Evolutionary conservation across 2,329 filamentous ascomycete genomes (phyloP).

Genomic region (Pseudogymnoascus destructans): DNA sequence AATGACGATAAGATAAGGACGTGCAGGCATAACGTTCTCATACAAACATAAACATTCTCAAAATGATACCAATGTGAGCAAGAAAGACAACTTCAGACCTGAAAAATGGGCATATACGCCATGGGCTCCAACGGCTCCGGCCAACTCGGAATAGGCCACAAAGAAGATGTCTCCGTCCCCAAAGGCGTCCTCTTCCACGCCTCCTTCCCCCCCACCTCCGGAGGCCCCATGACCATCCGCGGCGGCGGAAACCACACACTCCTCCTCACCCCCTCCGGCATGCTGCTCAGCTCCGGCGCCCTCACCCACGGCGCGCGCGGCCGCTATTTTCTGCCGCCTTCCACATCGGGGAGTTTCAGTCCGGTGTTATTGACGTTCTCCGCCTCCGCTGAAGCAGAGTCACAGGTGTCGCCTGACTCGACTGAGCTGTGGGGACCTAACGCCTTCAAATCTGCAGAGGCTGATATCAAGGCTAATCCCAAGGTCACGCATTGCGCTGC

Average conservation of each 20-base stretch:
- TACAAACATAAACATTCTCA: background rate
- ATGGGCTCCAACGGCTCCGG: constrained; percentile 68
- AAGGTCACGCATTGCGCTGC: constrained; percentile 43
- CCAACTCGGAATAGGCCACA: constrained; percentile 59
- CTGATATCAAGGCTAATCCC: constrained; percentile 13
- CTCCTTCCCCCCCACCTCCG: constrained; percentile 27
- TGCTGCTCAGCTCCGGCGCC: constrained; percentile 54
- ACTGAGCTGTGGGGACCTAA: too few relatives aligned
- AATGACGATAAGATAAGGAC: constrained; percentile 4
- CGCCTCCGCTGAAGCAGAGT: too few relatives aligned
- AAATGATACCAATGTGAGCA: background rate
- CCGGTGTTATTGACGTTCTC: constrained; percentile 14
- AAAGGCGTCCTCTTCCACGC: constrained; percentile 46
- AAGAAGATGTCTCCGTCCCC: constrained; percentile 56
- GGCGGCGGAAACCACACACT: constrained; percentile 84
- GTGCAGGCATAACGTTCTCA: background rate
- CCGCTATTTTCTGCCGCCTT: constrained; percentile 10
- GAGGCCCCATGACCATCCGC: constrained; percentile 23
- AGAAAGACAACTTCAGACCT: background rate
- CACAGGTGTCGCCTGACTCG: too few relatives aligned
- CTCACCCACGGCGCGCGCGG: constrained; percentile 42
- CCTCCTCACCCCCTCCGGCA: constrained; percentile 46
- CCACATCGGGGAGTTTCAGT: constrained; percentile 12
- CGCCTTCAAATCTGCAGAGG: too few relatives aligned
- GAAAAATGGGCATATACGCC: constrained; percentile 45